These are phyloP conservation scores for Primulina eburnea DNA, from an alignment of 257 asterid species.

Conservation along the genomic window DNA sequence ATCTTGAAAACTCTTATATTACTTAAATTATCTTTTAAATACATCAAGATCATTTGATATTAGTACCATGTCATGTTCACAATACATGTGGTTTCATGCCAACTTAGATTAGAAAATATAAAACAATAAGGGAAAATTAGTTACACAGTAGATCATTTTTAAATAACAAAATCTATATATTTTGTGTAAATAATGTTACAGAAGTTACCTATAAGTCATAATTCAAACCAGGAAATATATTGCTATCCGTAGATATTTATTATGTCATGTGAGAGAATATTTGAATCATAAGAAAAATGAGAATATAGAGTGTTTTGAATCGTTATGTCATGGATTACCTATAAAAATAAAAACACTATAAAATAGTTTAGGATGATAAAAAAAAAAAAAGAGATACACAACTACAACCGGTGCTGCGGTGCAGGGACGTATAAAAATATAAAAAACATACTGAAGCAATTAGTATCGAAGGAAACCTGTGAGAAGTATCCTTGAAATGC, in stretches of 20 bases:
- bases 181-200: not conserved
- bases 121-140: conserved; percentile 7
- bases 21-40: not conserved
- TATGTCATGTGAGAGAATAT: conserved; percentile 9
- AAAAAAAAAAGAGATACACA: not conserved
- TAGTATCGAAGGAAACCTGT: conserved; percentile 54
- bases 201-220: not conserved
- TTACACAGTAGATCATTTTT: not conserved
- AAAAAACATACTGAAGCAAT: conserved; percentile 18
- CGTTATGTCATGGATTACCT: not conserved
- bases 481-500: conserved; percentile 98
- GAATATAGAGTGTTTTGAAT: conserved; percentile 11
- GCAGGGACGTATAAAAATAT: not conserved
- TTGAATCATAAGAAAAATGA: conserved; percentile 12
- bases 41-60: not conserved
- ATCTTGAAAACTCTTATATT: not conserved
- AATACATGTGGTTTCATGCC: not conserved
- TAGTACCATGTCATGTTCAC: conserved; percentile 1
- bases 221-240: not conserved
- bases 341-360: not conserved
- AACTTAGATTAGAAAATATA: conserved; percentile 1
- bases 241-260: not conserved
- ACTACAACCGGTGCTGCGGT: too few relatives aligned
- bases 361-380: not conserved
- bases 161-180: conserved; percentile 8